Percentiles rank a stretch among this genome's conserved stretches.
Conservation (phyloP, 352 stramenopile species). For the Pythium aphanidermatum region DNA sequence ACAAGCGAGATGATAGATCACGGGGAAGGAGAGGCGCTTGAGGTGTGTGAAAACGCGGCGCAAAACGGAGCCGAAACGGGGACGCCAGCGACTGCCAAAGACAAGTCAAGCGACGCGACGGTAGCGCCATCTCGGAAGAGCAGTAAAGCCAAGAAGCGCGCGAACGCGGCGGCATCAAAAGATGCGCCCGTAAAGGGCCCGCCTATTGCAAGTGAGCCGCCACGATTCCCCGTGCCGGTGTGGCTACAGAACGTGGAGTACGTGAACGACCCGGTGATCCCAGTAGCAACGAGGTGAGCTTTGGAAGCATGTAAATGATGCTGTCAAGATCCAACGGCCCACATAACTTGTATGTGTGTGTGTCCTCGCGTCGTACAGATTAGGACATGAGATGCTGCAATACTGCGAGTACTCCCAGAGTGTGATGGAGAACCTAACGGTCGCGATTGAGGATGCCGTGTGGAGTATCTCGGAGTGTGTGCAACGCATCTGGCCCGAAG, state of each 20-base stretch:
- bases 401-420: constrained; percentile 63
- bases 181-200: not conserved
- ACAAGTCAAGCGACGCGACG: too few species aligned
- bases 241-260: constrained; percentile 26
- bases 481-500: constrained; percentile 68
- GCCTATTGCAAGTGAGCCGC: not conserved
- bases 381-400: constrained; percentile 54
- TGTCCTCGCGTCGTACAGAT: constrained; percentile 7
- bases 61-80: too few species aligned
- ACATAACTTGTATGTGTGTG: not conserved
- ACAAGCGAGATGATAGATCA: too few species aligned
- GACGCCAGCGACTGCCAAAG: too few species aligned
- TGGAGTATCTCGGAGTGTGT: constrained; percentile 58
- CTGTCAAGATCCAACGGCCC: too few species aligned
- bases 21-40: too few species aligned
- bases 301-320: too few species aligned
- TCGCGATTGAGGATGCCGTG: constrained; percentile 67
- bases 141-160: constrained; percentile 11
- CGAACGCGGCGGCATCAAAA: constrained; percentile 1
- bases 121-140: too few species aligned
- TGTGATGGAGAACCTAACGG: constrained; percentile 43
- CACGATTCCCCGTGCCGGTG: constrained; percentile 19
- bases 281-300: constrained; percentile 29
- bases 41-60: too few species aligned
- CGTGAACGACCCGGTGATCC: constrained; percentile 29